Base-by-base conservation (phyloP, 2,329 filamentous ascomycete genomes). In the Aspergillus pseudotamarii region DNA sequence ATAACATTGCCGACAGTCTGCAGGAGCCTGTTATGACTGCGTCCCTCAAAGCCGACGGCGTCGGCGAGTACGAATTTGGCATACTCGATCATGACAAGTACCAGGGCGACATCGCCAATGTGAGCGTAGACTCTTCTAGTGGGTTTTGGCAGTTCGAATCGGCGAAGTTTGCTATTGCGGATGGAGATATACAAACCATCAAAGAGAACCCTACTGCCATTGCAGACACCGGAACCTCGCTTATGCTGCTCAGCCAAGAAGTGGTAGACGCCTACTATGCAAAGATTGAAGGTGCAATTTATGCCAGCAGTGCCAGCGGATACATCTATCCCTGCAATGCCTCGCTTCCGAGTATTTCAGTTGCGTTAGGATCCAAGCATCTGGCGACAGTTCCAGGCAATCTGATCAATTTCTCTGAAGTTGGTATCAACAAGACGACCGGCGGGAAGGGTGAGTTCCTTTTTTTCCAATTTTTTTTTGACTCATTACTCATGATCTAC, bases 41-140 rank as follows among this genome's bases (percentile, higher is more conserved):
- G 28, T 85, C 90, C 64, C 82, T 94, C 51, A 86, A 86, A 71
- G 83, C 85, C 67, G 81, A 84, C 63, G 81, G 82, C 19, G 79
- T 82, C 2, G 91, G 91, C 53, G 83, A 85, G 34, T 94, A 92
- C 78, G 88, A 92, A 72, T 94, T 94, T 71, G 91, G 91, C 64
- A 83, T 77, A 69, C 88, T 94, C 70, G 89, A 94, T 73, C 73
- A 71, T 1, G 79, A 79, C 61, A 88, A 91, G 69, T 91, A 90
- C 75, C 81, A 75, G 2, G 91, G 90, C 38, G 70, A 83, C 4
- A 83, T 94, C 70, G 77, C 82, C 26, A 92, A 88, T 73, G 81
- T 88, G 23, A 80, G 84, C 11, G 82, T 92, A 65, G 85, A 91
- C 72, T 83, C 81, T 21, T 82, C 82, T 12, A 78, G 81, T 36